These are phyloP conservation scores for Escallonia rubra DNA, from an alignment of 129 eudicot genomes.

Conservation along the genomic window DNA sequence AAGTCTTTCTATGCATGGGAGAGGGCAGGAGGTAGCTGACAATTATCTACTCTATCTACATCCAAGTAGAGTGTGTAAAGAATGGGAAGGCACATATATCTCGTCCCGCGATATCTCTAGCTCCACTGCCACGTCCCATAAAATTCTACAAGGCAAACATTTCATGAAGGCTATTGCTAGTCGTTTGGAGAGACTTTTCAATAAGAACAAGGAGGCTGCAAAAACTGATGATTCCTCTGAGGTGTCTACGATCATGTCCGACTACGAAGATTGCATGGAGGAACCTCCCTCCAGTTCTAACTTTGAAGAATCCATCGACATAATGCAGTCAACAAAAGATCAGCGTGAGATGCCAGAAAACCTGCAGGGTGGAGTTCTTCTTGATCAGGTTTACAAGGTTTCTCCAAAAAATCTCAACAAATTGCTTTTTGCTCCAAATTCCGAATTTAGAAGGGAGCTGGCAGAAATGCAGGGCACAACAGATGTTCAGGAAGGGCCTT, in stretches of 20 bases:
- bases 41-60: conserved; percentile 18
- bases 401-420: conserved; percentile 65
- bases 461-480: conserved; percentile 59
- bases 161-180: conserved; percentile 54
- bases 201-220: conserved; percentile 46
- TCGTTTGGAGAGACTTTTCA: conserved; percentile 59
- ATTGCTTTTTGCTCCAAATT: conserved; percentile 56
- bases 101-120: conserved; percentile 18
- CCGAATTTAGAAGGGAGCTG: conserved; percentile 56
- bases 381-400: conserved; percentile 57
- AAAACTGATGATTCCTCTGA: conserved; percentile 51
- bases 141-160: conserved; percentile 36
- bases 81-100: conserved; percentile 20
- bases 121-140: conserved; percentile 27
- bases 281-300: conserved; percentile 31
- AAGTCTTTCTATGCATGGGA: conserved; percentile 68
- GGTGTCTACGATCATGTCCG: conserved; percentile 48
- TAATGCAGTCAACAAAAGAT: conserved; percentile 40
- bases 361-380: conserved; percentile 69
- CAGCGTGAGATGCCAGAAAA: conserved; percentile 60
- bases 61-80: conserved; percentile 25
- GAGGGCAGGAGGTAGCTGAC: conserved; percentile 31
- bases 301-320: conserved; percentile 63
- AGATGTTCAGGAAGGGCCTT: conserved; percentile 68
- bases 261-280: conserved; percentile 47